Evolutionary conservation across 768 basidiomycete genomes (phyloP), one percentile per base, ranked within the genome.

Genomic region (Coprinellus micaceus): DNA sequence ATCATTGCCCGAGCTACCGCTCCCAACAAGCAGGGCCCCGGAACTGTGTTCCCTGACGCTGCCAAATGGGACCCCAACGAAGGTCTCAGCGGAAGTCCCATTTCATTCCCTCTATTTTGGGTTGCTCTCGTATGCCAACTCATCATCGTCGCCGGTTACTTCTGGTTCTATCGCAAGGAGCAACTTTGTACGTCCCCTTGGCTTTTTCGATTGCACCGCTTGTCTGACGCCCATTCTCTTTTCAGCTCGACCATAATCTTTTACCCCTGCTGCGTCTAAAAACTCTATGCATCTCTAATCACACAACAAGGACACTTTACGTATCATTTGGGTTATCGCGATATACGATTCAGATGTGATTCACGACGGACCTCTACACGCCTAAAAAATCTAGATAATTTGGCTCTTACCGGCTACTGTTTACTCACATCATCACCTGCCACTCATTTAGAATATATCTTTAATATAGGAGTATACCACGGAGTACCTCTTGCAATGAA

Each of bases 91-190:
- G 84, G 84, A 59, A 92, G 91, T 63, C 91, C 91, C 21, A 85
- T 93, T 82, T 89, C 88, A 19, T 77, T 82, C 15, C 86, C 91
- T 53, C 79, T 89, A 44, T 96, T 96, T 78, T 96, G 94, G 94
- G 71, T 94, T 50, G 91, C 91, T 45, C 75, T 91, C 54, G 63
- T 84, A 6, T 89, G 84, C 67, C 91, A 93, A 67, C 66, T 96
- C 53, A 70, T 94, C 61, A 93, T 96, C 66, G 91, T 95, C 56
- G 71, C 86, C 58, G 94, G 94, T 21, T 96, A 96, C 75, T 94
- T 94, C 78, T 91, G 91, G 91, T 95, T 96, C 83, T 96, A 95
- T 73, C 85, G 94, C 70, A 94, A 92, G 74, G 94, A 96, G 72
- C 94, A 96, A 69, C 82, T 96, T 58, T 71, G 89, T 89, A 67